Evolutionary conservation across 2,329 filamentous ascomycete genomes (phyloP), one percentile per base, ranked within the genome.

Genomic region (Alternaria hordeiaustralica): DNA sequence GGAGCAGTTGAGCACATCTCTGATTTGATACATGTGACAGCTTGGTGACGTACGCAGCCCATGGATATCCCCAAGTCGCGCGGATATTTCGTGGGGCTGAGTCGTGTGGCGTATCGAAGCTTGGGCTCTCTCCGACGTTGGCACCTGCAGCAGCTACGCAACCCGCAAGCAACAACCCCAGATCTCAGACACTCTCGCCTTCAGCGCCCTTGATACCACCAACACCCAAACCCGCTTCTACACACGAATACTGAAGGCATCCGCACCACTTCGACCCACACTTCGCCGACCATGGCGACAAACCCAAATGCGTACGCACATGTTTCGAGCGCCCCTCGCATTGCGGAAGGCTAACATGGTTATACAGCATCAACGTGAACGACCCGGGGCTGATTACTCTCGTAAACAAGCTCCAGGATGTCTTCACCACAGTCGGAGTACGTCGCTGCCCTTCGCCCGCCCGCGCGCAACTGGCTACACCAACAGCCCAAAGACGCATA

Each of bases 341-440:
- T 43, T 50, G 55, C 56, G 26, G 59, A 74, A 63, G 70, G 72
- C 74, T 79, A 71, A 80, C 68, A 54, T 36, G 33, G 36, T 41
- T 25, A 45, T 68, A 71, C 78, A 91, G 89, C 73, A 90, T 91
- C 80, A 91, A 91, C 79, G 89, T 91, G 65, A 91, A 91, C 78
- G 89, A 91, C 75, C 89, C 89, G 25, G 85, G 85, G 69, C 84
- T 91, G 73, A 91, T 91, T 75, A 90, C 89, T 30, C 91, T 98
- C 74, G 96, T 99, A 80, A 99, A 99, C 87, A 98, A 97, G 86
- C 90, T 99, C 51, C 96, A 99, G 82, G 96, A 99, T 93, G 96
- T 99, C 74, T 99, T 99, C 81, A 91, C 95, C 67, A 98, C 96
- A 45, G 96, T 99, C 74, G 96, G 96, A 74, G 89, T 91, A 85